A percentile compares a stretch with the other conserved stretches of the same genome.
phyloP scores from a whole-genome alignment of 2,329 filamentous ascomycete species.

The Gnomoniopsis sp. region DNA sequence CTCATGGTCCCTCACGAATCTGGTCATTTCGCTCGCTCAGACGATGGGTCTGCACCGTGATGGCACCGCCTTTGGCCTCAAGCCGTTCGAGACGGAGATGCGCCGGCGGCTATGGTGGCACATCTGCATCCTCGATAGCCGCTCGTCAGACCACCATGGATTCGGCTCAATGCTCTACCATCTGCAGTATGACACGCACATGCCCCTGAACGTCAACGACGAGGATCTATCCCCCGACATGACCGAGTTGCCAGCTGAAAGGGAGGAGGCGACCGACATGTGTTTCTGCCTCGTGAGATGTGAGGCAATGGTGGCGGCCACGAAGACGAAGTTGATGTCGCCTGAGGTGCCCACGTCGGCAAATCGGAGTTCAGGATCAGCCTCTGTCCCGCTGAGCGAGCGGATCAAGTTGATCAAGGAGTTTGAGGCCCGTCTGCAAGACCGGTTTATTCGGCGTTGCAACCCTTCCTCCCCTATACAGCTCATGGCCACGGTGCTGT shows the following conservation, averaged over 20 bases:
- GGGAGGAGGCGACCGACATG: slow-evolving; percentile 49
- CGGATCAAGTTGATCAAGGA: not conserved
- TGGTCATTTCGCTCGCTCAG: slow-evolving; percentile 50
- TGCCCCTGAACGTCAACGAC: slow-evolving; percentile 52
- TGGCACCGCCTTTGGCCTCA: slow-evolving; percentile 40
- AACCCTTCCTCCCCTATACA: slow-evolving; percentile 1
- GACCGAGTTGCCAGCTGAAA: slow-evolving; percentile 39
- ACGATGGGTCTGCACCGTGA: slow-evolving; percentile 50
- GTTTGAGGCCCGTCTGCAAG: not conserved
- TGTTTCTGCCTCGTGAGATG: slow-evolving; percentile 35
- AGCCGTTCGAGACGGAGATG: slow-evolving; percentile 56
- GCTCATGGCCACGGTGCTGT: not conserved
- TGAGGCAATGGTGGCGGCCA: slow-evolving; percentile 27
- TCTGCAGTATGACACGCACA: slow-evolving; percentile 41
- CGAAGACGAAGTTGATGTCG: slow-evolving; percentile 1
- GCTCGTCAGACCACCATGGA: slow-evolving; percentile 51
- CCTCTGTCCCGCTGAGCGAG: not conserved
- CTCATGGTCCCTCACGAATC: slow-evolving; percentile 58
- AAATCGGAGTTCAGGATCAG: not conserved
- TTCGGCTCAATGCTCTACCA: slow-evolving; percentile 39
- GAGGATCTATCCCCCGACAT: slow-evolving; percentile 41
- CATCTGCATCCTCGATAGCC: slow-evolving; percentile 51
- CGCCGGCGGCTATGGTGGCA: slow-evolving; percentile 58
- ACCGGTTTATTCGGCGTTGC: slow-evolving; percentile 3
- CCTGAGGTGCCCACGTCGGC: not conserved